A percentile compares a stretch with the other conserved stretches of the same genome.
Evolutionary conservation across 1,284 basidiomycete genomes (phyloP).

Genomic region (Cutaneotrichosporon sp.): DNA sequence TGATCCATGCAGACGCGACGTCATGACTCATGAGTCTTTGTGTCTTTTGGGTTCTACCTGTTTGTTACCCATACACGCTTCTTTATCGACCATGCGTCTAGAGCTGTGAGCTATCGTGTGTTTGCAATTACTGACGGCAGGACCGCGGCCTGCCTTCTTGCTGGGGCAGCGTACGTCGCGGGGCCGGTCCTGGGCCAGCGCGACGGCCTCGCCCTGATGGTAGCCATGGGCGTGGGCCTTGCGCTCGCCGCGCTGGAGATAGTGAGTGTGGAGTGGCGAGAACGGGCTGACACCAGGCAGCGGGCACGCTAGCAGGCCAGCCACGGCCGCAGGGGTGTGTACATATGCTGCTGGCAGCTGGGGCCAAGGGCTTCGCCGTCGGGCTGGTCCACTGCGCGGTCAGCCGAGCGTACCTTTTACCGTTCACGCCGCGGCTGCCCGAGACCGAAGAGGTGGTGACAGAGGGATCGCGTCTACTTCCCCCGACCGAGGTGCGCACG

Average conservation of each 20-base stretch:
- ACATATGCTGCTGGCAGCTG: too few relatives aligned
- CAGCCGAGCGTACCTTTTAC: background rate
- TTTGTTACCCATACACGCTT: too few relatives aligned
- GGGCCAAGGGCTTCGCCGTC: background rate
- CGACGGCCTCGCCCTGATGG: background rate
- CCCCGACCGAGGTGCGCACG: slow-evolving; percentile 12
- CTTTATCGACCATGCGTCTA: slow-evolving; percentile 1
- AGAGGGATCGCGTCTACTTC: background rate
- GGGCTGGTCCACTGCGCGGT: slow-evolving; percentile 1
- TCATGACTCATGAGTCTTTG: too few relatives aligned
- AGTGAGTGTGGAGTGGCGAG: background rate
- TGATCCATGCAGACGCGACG: too few relatives aligned
- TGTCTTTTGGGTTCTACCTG: too few relatives aligned
- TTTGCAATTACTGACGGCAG: background rate
- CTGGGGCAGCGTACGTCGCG: background rate
- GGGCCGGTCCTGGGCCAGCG: background rate
- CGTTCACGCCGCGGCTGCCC: background rate
- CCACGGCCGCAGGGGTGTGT: too few relatives aligned
- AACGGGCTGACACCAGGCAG: too few relatives aligned
- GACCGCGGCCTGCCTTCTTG: background rate
- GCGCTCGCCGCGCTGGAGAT: background rate
- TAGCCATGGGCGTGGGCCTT: background rate
- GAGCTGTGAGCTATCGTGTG: background rate
- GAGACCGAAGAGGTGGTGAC: background rate
- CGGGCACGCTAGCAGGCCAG: too few relatives aligned